Evolutionary conservation across 2,329 filamentous ascomycete species (phyloP), one percentile per base, ranked within the genome.

Genomic region (Diaporthe citri): DNA sequence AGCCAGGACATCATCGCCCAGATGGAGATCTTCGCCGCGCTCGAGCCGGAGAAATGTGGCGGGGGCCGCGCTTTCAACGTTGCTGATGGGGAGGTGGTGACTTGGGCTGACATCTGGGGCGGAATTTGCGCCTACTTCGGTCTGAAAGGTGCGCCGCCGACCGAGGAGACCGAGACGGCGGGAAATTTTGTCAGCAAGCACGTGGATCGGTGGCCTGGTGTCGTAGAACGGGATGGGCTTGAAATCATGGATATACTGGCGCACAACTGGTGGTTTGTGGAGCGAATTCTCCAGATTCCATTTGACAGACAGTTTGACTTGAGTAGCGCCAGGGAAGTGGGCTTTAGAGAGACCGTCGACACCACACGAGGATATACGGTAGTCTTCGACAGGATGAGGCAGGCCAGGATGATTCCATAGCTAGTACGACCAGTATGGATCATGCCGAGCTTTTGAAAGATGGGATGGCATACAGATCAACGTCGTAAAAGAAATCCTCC

Each of bases 1-100:
- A 83, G 82, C 20, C 81, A 84, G 73, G 83, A 85, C 70, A 85
- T 85, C 81, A 83, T 82, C 31, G 79, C 79, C 13, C 74, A 78
- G 28, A 67, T 67, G 64, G 64, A 67, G 46, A 67, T 67, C 3
- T 67, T 52, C 13, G 64, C 64, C 4, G 64, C 34, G 2, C 22
- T 67, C 34, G 22, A 52, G 31, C 64, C 46, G 13, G 64, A 67
- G 8, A 67, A 34, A 1, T 67, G 64, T 15, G 64, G 64, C 4
- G 64, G 64, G 4, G 64, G 64, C 12, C 64, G 64, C 6, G 46
- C 64, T 0, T 67, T 67, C 34, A 67, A 67, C 12, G 64, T 67
- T 22, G 64, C 64, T 3, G 64, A 67, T 25, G 64, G 64, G 20
- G 64, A 67, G 15, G 31, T 67, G 3, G 46, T 67, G 31, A 67